Evolutionary conservation across 768 basidiomycete genomes (phyloP).

Genomic region (Mycena leptocephala): DNA sequence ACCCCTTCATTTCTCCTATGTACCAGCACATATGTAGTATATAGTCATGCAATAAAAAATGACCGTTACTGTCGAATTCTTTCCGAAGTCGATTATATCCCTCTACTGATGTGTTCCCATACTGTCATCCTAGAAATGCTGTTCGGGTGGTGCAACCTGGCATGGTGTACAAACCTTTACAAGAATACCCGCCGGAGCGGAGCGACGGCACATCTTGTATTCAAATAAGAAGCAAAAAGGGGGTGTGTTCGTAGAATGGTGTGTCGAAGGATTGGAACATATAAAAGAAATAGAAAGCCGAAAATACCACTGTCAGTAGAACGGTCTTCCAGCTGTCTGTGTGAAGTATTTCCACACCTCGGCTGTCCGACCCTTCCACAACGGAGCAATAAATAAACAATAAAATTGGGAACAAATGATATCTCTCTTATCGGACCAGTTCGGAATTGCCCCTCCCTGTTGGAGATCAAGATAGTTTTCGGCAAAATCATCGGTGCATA

Average conservation of each 20-base stretch:
- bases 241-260: no score
- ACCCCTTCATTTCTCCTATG: neutral
- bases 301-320: no score
- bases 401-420: no score
- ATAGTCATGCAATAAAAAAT: neutral
- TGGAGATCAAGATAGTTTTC: constrained; percentile 11
- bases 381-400: no score
- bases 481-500: neutral
- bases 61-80: neutral
- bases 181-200: constrained; percentile 1
- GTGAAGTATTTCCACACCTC: no score
- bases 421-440: constrained; percentile 12
- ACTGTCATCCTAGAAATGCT: neutral
- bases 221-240: no score
- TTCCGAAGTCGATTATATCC: neutral
- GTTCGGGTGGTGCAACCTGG: neutral
- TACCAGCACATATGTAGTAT: constrained; percentile 9
- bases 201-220: constrained; percentile 1
- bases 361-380: no score
- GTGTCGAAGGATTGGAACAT: no score
- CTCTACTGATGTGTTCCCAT: constrained; percentile 3
- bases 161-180: neutral
- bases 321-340: no score
- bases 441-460: neutral
- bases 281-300: no score